Conservation (phyloP, 208 protist species). For the Trypanosoma conorhini region DNA sequence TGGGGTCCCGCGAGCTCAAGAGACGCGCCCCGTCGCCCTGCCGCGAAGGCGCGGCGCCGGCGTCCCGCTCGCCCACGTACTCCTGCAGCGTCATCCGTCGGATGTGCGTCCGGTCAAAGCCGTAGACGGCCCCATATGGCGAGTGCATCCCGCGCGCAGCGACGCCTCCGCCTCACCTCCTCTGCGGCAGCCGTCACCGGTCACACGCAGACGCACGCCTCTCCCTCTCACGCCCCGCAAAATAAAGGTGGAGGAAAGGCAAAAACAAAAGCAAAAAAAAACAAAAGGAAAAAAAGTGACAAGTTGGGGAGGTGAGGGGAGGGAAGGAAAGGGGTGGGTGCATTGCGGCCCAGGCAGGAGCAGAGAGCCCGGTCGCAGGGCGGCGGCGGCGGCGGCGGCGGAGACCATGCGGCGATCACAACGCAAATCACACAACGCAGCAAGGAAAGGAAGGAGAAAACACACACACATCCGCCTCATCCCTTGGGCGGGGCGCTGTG, state of each 20-base stretch:
- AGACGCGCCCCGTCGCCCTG: neutral
- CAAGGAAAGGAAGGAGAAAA: neutral
- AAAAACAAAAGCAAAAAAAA: neutral
- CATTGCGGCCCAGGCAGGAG: no score
- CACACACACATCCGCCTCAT: slow-evolving; percentile 22
- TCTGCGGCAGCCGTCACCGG: neutral
- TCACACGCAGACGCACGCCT: neutral
- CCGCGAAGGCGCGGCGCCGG: neutral
- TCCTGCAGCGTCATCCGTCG: slow-evolving; percentile 60
- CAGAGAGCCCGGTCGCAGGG: no score
- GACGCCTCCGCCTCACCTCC: neutral
- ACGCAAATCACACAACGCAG: neutral
- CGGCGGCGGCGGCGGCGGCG: no score
- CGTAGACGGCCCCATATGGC: slow-evolving; percentile 63
- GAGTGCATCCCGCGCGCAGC: slow-evolving; percentile 40
- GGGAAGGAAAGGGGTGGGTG: neutral
- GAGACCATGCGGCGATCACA: no score
- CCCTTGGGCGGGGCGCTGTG: slow-evolving; percentile 66
- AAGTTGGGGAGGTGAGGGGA: neutral
- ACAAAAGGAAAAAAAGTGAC: neutral
- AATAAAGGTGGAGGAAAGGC: neutral
- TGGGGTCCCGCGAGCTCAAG: slow-evolving; percentile 63
- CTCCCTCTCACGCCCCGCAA: neutral
- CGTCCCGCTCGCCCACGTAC: slow-evolving; percentile 55
- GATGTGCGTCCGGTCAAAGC: slow-evolving; percentile 76